Conservation (phyloP, 2,329 filamentous ascomycete species). For the Stagonosporopsis chrysanthemi region DNA sequence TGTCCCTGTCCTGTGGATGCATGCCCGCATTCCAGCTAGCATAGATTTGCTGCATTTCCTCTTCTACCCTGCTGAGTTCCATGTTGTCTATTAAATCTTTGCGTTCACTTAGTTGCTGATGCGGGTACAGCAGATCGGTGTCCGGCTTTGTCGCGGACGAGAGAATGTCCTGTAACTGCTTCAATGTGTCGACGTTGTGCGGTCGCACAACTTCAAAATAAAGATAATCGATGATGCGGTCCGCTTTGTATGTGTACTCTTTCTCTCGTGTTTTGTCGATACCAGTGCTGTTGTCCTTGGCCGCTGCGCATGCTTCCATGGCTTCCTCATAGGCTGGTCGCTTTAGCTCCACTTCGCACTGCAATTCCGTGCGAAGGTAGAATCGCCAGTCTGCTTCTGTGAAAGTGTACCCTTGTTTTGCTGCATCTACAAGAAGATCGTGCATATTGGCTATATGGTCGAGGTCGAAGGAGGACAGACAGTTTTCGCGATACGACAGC, state of each 20-base stretch:
- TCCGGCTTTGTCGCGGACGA: slow-evolving; percentile 30
- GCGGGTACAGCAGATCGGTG: slow-evolving; percentile 31
- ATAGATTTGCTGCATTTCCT: slow-evolving; percentile 7
- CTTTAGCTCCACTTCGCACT: slow-evolving; percentile 62
- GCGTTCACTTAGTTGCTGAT: slow-evolving; percentile 1
- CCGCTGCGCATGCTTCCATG: slow-evolving; percentile 34
- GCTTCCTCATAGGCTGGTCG: slow-evolving; percentile 45
- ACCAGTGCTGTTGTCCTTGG: slow-evolving; percentile 22
- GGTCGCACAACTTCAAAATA: slow-evolving; percentile 62
- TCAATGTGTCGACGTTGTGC: slow-evolving; percentile 45
- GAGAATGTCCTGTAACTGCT: slow-evolving; percentile 29
- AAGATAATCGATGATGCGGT: slow-evolving; percentile 69
- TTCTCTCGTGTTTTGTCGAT: slow-evolving; percentile 27
- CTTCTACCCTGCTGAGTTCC: slow-evolving; percentile 19
- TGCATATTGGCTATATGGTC: slow-evolving; percentile 51
- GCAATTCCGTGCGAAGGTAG: slow-evolving; percentile 62
- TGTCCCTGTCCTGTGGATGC: background rate
- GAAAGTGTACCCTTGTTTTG: slow-evolving; percentile 60
- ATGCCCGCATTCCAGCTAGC: slow-evolving; percentile 13
- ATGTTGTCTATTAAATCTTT: slow-evolving; percentile 8
- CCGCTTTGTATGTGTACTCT: slow-evolving; percentile 28
- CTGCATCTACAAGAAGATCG: slow-evolving; percentile 56
- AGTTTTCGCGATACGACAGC: slow-evolving; percentile 61
- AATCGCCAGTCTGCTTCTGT: slow-evolving; percentile 53
- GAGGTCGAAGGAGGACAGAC: slow-evolving; percentile 31